A percentile compares a stretch with the other conserved stretches of the same genome.
These are phyloP conservation scores for Globisporangium paddicum DNA, from an alignment of 352 stramenopile genomes.

Conservation along the genomic window DNA sequence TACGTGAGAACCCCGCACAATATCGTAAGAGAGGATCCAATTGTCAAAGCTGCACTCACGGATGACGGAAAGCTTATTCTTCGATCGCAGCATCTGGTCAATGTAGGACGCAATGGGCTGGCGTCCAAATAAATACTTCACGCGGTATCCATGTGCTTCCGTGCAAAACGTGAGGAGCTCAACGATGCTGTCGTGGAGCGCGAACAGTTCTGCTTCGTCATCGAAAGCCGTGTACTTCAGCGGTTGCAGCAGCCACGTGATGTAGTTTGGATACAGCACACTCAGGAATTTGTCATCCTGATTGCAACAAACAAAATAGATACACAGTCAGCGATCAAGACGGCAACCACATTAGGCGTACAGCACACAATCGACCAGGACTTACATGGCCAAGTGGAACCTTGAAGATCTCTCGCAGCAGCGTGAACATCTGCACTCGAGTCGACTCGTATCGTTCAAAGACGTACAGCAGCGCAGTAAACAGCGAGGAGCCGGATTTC, in stretches of 20 bases:
- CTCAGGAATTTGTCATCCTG: constrained; percentile 86
- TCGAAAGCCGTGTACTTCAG: constrained; percentile 59
- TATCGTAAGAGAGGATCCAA: background rate
- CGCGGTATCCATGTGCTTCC: constrained; percentile 75
- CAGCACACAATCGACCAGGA: background rate
- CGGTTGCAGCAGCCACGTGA: constrained; percentile 79
- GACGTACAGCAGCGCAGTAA: constrained; percentile 61
- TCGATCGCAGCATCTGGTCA: constrained; percentile 70
- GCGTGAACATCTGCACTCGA: constrained; percentile 58
- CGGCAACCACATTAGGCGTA: background rate
- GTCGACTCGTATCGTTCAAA: constrained; percentile 64
- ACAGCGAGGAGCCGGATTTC: constrained; percentile 61
- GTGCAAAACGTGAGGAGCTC: constrained; percentile 86
- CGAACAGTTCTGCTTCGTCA: constrained; percentile 50
- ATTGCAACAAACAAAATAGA: background rate
- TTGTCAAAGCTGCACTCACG: constrained; percentile 32
- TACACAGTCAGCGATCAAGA: background rate
- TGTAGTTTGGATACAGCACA: constrained; percentile 86
- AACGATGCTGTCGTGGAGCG: constrained; percentile 78
- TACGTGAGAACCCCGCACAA: background rate
- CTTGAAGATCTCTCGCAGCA: constrained; percentile 72
- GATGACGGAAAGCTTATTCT: constrained; percentile 83
- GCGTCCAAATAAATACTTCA: constrained; percentile 85
- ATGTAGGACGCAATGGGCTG: constrained; percentile 72
- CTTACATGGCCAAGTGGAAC: constrained; percentile 62